Base-by-base conservation (phyloP, 2,329 filamentous ascomycete species). In the Zymoseptoria ardabiliae region DNA sequence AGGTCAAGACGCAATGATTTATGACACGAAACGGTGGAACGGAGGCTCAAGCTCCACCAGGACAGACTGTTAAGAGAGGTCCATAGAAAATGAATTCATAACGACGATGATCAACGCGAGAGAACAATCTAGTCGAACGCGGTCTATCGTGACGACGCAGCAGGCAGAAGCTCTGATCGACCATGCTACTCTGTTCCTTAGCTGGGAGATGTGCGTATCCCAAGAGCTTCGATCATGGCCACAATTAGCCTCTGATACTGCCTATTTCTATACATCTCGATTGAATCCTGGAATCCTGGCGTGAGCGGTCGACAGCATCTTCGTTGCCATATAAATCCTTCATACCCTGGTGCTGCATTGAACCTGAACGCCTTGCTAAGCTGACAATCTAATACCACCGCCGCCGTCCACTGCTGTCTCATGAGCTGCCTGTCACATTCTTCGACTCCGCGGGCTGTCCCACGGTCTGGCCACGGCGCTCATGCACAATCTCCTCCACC, bases 1-100 rank as follows among this genome's bases (percentile, higher is more conserved):
- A 83, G 68, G 84, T 95, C 62, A 85, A 66, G 69, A 94, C 83
- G 7, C 87, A 93, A 81, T 93, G 69, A 61, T 17, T n/a, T 10
- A 45, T 45, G 35, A 45, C 25, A 28, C 25, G 25, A 4, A 28
- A 28, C 25, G 25, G 2, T 45, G 13, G 13, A 45, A 45, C 17
- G 35, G 17, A 45, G 35, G 17, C 35, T n/a, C 35, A 45, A 45
- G 35, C 35, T 45, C 17, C 49, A 52, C 4, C 50, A 17, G 13
- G 10, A 52, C n/a, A 20, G 50, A n/a, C 13, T 25, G 13, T n/a
- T 22, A 20, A 25, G 50, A 52, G 9, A 25, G 11, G 23, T 22
- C 17, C n/a, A 52, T 25, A 25, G 23, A 13, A 25, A 4, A 52
- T 52, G 23, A 52, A 22, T n/a, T 17, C 19, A 52, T 25, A n/a